Evolutionary conservation across 352 stramenopile genomes (phyloP), one percentile per base, ranked within the genome.

Genomic region (Globisporangium lucens): DNA sequence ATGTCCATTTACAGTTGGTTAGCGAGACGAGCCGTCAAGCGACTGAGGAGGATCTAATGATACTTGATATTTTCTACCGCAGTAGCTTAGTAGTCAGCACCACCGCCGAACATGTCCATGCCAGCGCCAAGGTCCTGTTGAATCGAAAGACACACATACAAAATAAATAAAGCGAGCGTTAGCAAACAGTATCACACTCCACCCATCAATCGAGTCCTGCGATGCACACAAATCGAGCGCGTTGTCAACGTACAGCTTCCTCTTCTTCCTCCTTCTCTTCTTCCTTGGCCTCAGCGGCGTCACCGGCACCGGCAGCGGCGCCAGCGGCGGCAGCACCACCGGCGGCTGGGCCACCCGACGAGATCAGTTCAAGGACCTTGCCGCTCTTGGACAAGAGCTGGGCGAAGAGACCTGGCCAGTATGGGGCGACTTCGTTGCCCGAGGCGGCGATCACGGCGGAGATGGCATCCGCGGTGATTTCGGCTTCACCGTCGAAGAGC

Each of bases 401-500:
- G 15, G 83, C 66, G 70, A 94, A 94, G 56, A 94, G 75, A 38
- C 73, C 84, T 30, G 84, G 82, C 87, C 87, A 94, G 83, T 94
- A 94, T 15, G 85, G 85, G 75, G 92, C 87, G 68, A 94, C 87
- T 68, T 93, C 82, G 78, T 94, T 94, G 72, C 76, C 72, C 41
- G 87, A 94, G n/a, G 87, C 87, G 64, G 78, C 67, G 73, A 94
- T 73, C 57, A 94, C 75, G 59, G 75, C 74, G 47, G 74, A 61
- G 71, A 94, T 81, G 53, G 83, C 73, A 61, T 94, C 85, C 24
- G 85, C 70, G 51, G 82, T 93, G 78, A 94, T 89, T 73, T 94
- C 87, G 70, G 86, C 84, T 68, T 93, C 87, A 38, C 82, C 87
- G 68, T 94, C 87, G 71, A 93, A 92, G 70, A 94, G 83, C 72